Evolutionary conservation across 163 green algal species (phyloP).

Genomic region (Chlorella variabilis): DNA sequence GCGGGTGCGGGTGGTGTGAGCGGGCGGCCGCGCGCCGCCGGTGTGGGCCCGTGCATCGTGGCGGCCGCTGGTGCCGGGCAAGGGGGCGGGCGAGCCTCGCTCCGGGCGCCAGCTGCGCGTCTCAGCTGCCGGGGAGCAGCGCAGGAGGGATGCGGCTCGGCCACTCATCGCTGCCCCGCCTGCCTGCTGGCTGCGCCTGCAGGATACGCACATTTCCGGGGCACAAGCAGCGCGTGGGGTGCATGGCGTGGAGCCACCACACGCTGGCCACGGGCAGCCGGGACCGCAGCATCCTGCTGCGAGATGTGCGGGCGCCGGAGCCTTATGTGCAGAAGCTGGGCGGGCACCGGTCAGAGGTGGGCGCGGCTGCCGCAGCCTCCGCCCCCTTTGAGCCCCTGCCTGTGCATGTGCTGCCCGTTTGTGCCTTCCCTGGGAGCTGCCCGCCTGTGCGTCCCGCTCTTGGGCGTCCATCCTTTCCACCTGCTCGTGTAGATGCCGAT

Average conservation of each 20-base stretch:
- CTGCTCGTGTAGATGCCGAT: background rate
- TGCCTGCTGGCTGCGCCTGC: background rate
- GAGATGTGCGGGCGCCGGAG: slow-evolving; percentile 88
- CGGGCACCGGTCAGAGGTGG: slow-evolving; percentile 62
- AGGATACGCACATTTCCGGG: slow-evolving; percentile 84
- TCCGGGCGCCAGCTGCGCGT: no score
- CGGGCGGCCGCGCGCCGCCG: no score
- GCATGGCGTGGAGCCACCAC: slow-evolving; percentile 89
- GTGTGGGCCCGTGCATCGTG: no score
- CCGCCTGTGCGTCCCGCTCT: no score
- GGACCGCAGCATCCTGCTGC: slow-evolving; percentile 90
- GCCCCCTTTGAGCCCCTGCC: no score
- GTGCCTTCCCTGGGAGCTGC: background rate
- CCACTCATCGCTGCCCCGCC: no score
- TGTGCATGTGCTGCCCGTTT: background rate
- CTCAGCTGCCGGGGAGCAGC: no score
- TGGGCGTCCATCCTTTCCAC: background rate
- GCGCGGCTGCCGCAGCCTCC: no score
- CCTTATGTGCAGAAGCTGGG: slow-evolving; percentile 60
- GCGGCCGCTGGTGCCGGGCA: no score
- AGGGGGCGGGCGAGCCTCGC: no score
- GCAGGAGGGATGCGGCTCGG: no score
- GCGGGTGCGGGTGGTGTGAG: background rate
- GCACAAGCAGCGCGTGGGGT: slow-evolving; percentile 87
- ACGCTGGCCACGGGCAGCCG: slow-evolving; percentile 89